These are phyloP conservation scores for Rugonectria rugulosa DNA, from an alignment of 2,329 filamentous ascomycete species.

Conservation along the genomic window DNA sequence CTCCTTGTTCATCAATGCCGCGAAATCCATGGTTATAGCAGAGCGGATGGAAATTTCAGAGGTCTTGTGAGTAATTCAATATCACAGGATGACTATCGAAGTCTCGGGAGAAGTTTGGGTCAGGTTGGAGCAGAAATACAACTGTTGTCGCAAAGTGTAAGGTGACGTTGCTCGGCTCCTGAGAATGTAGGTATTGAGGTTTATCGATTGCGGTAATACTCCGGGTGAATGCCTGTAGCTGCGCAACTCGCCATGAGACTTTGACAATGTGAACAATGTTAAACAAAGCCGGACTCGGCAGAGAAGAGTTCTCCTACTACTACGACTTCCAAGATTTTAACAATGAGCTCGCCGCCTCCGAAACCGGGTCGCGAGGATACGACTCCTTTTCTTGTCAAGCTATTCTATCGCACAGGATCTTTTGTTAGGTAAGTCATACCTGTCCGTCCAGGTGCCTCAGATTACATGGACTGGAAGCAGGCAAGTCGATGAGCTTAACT, in stretches of 20 bases:
- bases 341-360: slow-evolving; percentile 28
- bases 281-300: slow-evolving; percentile 2
- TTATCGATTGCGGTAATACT: slow-evolving; percentile 37
- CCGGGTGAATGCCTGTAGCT: slow-evolving; percentile 28
- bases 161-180: slow-evolving; percentile 5
- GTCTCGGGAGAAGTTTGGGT: not conserved
- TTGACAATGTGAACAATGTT: slow-evolving; percentile 5
- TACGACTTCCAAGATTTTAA: not conserved
- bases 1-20: slow-evolving; percentile 89
- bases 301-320: not conserved
- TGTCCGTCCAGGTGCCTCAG: too few relatives aligned
- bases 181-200: slow-evolving; percentile 11
- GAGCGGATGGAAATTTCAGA: not conserved
- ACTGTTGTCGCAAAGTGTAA: slow-evolving; percentile 23
- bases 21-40: slow-evolving; percentile 82
- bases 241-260: slow-evolving; percentile 10
- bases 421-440: slow-evolving; percentile 71
- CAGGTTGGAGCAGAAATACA: not conserved
- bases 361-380: slow-evolving; percentile 70
- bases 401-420: slow-evolving; percentile 79
- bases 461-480: too few relatives aligned
- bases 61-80: not conserved
- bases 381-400: slow-evolving; percentile 84
- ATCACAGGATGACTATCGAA: not conserved
- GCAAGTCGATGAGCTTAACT: too few relatives aligned